Evolutionary conservation across 2,329 filamentous ascomycete species (phyloP).

Genomic region (Juglanconis oblonga): DNA sequence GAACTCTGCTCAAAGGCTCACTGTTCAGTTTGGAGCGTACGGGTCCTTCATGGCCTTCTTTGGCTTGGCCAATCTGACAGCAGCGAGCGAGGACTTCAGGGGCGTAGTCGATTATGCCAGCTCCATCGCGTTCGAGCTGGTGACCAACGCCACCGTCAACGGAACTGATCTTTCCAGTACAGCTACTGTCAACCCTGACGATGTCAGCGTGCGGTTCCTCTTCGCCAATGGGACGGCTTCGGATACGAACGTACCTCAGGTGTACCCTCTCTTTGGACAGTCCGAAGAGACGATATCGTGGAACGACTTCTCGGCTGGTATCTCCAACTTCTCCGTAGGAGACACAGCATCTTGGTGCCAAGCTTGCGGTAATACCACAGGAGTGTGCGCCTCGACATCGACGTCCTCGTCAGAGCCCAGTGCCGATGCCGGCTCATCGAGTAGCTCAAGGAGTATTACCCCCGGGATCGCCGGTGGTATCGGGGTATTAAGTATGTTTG

Average conservation of each 20-base stretch:
- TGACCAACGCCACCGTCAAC: conserved; percentile 49
- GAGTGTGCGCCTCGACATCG: conserved; percentile 52
- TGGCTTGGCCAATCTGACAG: conserved; percentile 51
- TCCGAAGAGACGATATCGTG: conserved; percentile 58
- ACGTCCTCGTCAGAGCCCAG: conserved; percentile 24
- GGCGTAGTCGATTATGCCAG: conserved; percentile 83
- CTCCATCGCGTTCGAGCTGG: conserved; percentile 74
- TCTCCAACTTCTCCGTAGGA: conserved; percentile 66
- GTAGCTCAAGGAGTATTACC: background rate
- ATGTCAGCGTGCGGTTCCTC: conserved; percentile 59
- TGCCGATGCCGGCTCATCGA: conserved; percentile 1
- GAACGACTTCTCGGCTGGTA: conserved; percentile 61
- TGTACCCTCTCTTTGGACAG: conserved; percentile 61
- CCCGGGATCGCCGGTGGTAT: conserved; percentile 11
- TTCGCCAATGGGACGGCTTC: conserved; percentile 57
- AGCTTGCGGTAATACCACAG: conserved; percentile 70
- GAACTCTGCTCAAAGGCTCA: conserved; percentile 37
- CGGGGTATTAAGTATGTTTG: conserved; percentile 11
- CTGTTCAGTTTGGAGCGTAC: conserved; percentile 60
- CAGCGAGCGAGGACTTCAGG: conserved; percentile 60
- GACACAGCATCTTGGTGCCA: conserved; percentile 68
- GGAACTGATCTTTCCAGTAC: conserved; percentile 33
- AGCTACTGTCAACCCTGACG: conserved; percentile 26
- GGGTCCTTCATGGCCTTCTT: conserved; percentile 63
- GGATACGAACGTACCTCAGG: conserved; percentile 45